A percentile compares a stretch with the other conserved stretches of the same genome.
phyloP scores from a whole-genome alignment of 2,329 filamentous ascomycete species.

The Fusarium nematophilum region DNA sequence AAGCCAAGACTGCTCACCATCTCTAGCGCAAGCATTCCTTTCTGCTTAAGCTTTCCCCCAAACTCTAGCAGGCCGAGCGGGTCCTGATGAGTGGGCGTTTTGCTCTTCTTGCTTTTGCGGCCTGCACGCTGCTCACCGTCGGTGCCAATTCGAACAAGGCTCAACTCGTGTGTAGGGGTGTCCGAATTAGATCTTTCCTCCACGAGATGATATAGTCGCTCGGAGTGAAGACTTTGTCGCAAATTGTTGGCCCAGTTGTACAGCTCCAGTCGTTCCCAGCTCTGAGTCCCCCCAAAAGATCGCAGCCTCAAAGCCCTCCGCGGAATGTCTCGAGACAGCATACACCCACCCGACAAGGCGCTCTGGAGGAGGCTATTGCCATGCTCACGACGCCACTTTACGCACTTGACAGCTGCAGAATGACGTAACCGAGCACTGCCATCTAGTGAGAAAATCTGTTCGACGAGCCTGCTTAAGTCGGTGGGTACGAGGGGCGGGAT shows the following conservation, averaged over 20 bases:
- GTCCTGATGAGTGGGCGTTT: constrained; percentile 66
- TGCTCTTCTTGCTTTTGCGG: constrained; percentile 12
- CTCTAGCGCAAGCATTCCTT: constrained; percentile 76
- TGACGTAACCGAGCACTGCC: constrained; percentile 86
- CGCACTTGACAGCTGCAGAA: constrained; percentile 82
- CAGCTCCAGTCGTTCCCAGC: constrained; percentile 49
- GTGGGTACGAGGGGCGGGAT: constrained; percentile 81
- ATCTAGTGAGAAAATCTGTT: constrained; percentile 79
- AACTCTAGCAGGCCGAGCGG: constrained; percentile 82
- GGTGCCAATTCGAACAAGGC: constrained; percentile 27
- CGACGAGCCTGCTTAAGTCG: constrained; percentile 77
- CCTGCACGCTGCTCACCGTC: constrained; percentile 3
- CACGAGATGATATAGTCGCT: constrained; percentile 43
- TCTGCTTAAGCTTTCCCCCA: constrained; percentile 71
- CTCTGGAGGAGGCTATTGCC: constrained; percentile 30
- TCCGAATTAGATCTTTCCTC: constrained; percentile 28
- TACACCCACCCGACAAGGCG: constrained; percentile 29
- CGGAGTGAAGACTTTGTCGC: constrained; percentile 50
- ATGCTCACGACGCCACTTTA: constrained; percentile 72
- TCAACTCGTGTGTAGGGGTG: constrained; percentile 27
- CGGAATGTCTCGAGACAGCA: constrained; percentile 30
- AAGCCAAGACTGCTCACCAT: constrained; percentile 80
- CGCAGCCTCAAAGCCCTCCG: constrained; percentile 31
- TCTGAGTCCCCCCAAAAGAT: constrained; percentile 27
- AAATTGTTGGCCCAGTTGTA: constrained; percentile 53